phyloP scores from a whole-genome alignment of 345 rosid genomes.

The Citrus glauca region DNA sequence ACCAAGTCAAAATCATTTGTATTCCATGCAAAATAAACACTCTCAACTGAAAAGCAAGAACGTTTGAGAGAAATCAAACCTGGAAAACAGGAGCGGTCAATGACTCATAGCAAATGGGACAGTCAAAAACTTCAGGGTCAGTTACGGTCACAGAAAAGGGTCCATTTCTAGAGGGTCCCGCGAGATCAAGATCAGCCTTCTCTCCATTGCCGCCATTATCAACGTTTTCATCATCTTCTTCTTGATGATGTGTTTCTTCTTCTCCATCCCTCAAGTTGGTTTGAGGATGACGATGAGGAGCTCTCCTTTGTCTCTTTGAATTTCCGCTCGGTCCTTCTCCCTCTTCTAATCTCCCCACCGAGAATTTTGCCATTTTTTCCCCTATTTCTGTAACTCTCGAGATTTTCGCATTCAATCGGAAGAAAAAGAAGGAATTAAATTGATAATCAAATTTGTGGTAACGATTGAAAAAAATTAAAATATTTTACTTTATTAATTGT shows the following conservation, averaged over 20 bases:
- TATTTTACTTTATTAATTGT: not conserved
- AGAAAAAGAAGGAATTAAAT: no score
- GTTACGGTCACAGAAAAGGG: slow-evolving; percentile 29
- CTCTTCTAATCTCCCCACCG: slow-evolving; percentile 27
- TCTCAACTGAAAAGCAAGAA: not conserved
- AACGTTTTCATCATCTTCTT: not conserved
- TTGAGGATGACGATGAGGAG: not conserved
- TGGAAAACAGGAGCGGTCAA: slow-evolving; percentile 50
- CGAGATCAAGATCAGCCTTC: not conserved
- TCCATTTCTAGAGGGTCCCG: slow-evolving; percentile 17
- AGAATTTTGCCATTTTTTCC: slow-evolving; percentile 26
- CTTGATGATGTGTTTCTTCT: not conserved
- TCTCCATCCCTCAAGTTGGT: not conserved
- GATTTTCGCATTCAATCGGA: not conserved
- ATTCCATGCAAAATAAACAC: not conserved
- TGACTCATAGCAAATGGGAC: slow-evolving; percentile 45
- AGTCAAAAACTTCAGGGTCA: slow-evolving; percentile 58
- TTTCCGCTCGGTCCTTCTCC: slow-evolving; percentile 31
- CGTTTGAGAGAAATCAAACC: slow-evolving; percentile 22
- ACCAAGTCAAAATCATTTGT: not conserved
- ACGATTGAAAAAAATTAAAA: no score
- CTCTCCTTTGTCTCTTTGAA: slow-evolving; percentile 22
- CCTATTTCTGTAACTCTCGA: not conserved
- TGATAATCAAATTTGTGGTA: no score
- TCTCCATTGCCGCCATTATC: not conserved